phyloP scores from a whole-genome alignment of 257 asterid species.

The Solanum tacnaense region DNA sequence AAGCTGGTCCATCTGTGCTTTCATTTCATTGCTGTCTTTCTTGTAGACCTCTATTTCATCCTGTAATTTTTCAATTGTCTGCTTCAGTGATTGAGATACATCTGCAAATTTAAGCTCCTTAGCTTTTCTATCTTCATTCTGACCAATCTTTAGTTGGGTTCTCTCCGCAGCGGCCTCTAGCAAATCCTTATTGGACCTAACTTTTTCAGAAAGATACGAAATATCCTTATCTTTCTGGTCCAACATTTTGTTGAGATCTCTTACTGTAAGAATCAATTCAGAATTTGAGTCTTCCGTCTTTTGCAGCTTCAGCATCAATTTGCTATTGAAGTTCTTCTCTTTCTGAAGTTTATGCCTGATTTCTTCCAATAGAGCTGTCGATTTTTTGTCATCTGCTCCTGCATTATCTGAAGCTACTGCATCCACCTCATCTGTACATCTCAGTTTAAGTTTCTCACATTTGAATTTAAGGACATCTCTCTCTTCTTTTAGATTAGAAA shows the following conservation, averaged over 20 bases:
- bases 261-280: conserved; percentile 66
- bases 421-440: conserved; percentile 11
- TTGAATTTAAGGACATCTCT: conserved; percentile 48
- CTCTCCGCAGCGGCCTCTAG: conserved; percentile 22
- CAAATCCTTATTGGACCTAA: conserved; percentile 31
- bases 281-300: conserved; percentile 83
- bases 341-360: conserved; percentile 47
- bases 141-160: conserved; percentile 11
- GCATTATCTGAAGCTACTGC: conserved; percentile 20
- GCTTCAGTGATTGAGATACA: conserved; percentile 43
- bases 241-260: conserved; percentile 65
- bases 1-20: conserved; percentile 39
- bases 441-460: conserved; percentile 49
- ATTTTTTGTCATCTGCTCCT: conserved; percentile 18
- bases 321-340: conserved; percentile 54
- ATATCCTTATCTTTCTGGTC: conserved; percentile 59
- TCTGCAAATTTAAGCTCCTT: conserved; percentile 23
- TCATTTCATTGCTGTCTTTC: conserved; percentile 48
- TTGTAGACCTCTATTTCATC: conserved; percentile 53
- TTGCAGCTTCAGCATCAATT: conserved; percentile 50
- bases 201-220: conserved; percentile 45
- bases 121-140: conserved; percentile 23
- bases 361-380: conserved; percentile 31
- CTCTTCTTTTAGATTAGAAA: conserved; percentile 44
- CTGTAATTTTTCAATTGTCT: conserved; percentile 33